Evolutionary conservation across 2,329 filamentous ascomycete species (phyloP), one percentile per base, ranked within the genome.

Genomic region (Septoria petroselini): DNA sequence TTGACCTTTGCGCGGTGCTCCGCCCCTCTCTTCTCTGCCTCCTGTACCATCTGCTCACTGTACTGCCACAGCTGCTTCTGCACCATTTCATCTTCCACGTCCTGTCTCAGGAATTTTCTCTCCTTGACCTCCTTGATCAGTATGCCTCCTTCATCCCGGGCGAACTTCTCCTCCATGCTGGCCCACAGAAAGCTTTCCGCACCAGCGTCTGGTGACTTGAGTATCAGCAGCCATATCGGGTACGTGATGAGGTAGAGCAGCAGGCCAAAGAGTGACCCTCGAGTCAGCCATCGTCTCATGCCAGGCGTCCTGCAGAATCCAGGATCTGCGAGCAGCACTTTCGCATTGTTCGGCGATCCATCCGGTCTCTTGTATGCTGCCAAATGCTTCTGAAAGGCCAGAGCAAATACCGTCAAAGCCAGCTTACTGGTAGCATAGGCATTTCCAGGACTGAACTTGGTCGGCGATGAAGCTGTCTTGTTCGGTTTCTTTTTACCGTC

Each of bases 381-480:
- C 39, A 98, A 76, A 67, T 96, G 91, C 67, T 95, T 93, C 71
- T 97, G 91, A 68, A 91, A 95, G 7, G 91, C 86, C 41, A 85
- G 80, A 0, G 88, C 91, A 66, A 98, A 97, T 12, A 86, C 82
- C 77, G 91, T 94, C 38, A 96, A 76, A 0, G 93, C 89, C 21
- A 97, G 72, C 54, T 77, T 76, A 15, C 73, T 74, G 4, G 71
- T 73, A 8, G 75, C 73, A 59, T 77, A 78, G 12, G 70, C 72
- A 44, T 67, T 69, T 8, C 66, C 70, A 11, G 73, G 71, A 11
- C 63, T 71, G 60, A 74, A 76, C 33, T 66, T 65, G 2, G 65
- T 65, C 4, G 67, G 58, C 17, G 46, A 8, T 9, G 38, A 41
- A 18, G 19, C 15, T 12, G 30, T 7, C 12, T 53, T 49, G 33